Percentiles rank a stretch among this genome's conserved stretches.
phyloP scores from a whole-genome alignment of 2,329 filamentous ascomycete genomes.

The Aspergillus sp. region DNA sequence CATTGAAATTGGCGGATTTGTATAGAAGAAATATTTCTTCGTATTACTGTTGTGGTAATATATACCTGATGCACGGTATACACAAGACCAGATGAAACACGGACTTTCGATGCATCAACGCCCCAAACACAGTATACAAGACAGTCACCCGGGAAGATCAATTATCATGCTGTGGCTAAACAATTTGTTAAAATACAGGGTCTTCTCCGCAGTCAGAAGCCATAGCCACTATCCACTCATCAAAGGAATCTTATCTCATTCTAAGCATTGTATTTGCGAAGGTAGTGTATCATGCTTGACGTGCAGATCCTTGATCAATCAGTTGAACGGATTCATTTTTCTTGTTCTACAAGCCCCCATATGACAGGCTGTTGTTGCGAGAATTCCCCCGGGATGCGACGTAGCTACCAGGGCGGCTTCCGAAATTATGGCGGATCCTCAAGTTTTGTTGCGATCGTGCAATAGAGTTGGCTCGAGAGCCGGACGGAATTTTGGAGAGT shows the following conservation, averaged over 20 bases:
- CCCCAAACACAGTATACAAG: not conserved
- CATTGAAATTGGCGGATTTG: no score
- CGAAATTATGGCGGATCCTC: constrained; percentile 35
- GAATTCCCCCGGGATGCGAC: constrained; percentile 31
- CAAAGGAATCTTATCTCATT: not conserved
- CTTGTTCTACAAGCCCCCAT: not conserved
- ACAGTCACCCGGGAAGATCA: not conserved
- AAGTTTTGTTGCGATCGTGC: constrained; percentile 41
- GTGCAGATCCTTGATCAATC: not conserved
- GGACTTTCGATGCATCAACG: not conserved
- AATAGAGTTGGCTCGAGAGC: constrained; percentile 38
- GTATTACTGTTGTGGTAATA: not conserved
- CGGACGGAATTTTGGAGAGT: constrained; percentile 34
- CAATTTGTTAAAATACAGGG: not conserved
- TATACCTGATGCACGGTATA: not conserved
- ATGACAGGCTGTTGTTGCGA: constrained; percentile 27
- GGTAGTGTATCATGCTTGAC: not conserved
- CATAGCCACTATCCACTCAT: not conserved
- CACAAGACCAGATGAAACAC: not conserved
- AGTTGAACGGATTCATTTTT: no score
- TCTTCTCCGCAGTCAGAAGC: not conserved
- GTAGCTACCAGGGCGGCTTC: constrained; percentile 36
- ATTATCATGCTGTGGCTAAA: not conserved
- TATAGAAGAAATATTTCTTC: no score
- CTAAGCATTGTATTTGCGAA: not conserved